Evolutionary conservation across 768 basidiomycete genomes (phyloP).

Genomic region (Lactarius quietus): DNA sequence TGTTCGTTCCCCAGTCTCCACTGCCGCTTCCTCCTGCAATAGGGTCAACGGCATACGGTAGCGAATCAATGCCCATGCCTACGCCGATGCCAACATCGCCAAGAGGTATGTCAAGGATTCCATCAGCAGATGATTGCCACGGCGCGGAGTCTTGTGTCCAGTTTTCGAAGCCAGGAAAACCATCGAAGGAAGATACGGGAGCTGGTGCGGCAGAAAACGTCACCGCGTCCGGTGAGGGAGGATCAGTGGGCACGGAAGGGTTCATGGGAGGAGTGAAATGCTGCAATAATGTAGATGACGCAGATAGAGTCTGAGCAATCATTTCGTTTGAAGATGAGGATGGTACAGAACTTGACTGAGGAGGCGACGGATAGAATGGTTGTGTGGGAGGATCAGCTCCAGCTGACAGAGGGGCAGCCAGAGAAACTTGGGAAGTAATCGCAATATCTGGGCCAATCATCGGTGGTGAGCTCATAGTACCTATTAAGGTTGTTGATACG

Average conservation of each 20-base stretch:
- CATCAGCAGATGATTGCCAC: conserved; percentile 22
- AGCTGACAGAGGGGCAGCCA: conserved; percentile 30
- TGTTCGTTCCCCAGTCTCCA: conserved; percentile 26
- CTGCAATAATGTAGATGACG: conserved; percentile 5
- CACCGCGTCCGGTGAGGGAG: conserved; percentile 18
- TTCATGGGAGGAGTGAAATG: conserved; percentile 14
- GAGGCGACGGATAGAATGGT: conserved; percentile 62
- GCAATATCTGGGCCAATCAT: conserved; percentile 7
- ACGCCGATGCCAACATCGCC: conserved; percentile 31
- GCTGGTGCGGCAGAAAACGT: conserved; percentile 25
- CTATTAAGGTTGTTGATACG: conserved; percentile 17
- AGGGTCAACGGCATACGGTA: conserved; percentile 46
- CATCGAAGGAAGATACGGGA: conserved; percentile 28
- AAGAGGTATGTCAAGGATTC: conserved; percentile 21
- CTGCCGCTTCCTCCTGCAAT: conserved; percentile 33
- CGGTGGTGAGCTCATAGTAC: conserved; percentile 16
- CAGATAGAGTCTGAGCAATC: not conserved
- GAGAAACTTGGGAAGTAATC: conserved; percentile 12
- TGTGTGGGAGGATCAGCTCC: conserved; percentile 25
- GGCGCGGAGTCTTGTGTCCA: conserved; percentile 32
- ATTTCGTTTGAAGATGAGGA: conserved; percentile 5
- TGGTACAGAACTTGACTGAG: conserved; percentile 40
- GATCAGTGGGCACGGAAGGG: conserved; percentile 4
- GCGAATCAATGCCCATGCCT: conserved; percentile 36
- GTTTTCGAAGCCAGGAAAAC: conserved; percentile 45